phyloP scores from a whole-genome alignment of 2,329 filamentous ascomycete genomes.

The Dactylonectria macrodidyma region DNA sequence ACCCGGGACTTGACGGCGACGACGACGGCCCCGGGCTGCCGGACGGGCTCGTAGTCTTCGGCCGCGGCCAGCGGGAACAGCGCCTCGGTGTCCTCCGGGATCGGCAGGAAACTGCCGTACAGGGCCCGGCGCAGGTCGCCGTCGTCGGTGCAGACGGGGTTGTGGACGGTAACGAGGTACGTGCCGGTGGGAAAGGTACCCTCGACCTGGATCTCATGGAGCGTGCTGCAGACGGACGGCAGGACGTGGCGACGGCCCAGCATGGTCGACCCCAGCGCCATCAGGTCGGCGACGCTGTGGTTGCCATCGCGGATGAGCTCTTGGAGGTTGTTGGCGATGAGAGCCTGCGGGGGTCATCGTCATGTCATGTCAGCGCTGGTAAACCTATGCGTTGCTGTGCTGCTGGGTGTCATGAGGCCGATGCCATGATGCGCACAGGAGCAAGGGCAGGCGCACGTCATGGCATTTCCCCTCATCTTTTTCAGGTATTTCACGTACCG shows the following conservation, averaged over 20 bases:
- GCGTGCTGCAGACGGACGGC: conserved; percentile 83
- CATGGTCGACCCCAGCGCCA: conserved; percentile 92
- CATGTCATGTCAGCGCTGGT: conserved; percentile 14
- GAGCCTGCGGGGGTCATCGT: conserved; percentile 64
- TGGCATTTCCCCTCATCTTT: too few species aligned
- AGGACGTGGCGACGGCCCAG: conserved; percentile 93
- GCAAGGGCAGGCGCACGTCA: background rate
- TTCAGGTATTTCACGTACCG: conserved; percentile 63
- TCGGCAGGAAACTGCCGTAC: conserved; percentile 91
- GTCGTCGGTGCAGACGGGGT: conserved; percentile 88
- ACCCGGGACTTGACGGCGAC: conserved; percentile 79
- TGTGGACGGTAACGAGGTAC: conserved; percentile 94
- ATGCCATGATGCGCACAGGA: background rate
- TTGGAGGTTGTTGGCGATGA: conserved; percentile 91
- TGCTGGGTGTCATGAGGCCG: background rate
- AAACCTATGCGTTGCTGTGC: background rate
- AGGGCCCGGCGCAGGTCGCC: conserved; percentile 89
- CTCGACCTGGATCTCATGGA: conserved; percentile 91
- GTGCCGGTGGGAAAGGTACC: conserved; percentile 93
- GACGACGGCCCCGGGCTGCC: conserved; percentile 82
- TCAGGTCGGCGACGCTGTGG: conserved; percentile 92
- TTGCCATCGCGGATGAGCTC: conserved; percentile 98
- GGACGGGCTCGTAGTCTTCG: conserved; percentile 75
- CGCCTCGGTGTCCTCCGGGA: conserved; percentile 71
- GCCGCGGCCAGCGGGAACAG: conserved; percentile 77